Percentiles rank a stretch among this genome's conserved stretches.
Conservation (phyloP, 768 basidiomycete genomes). For the Galerina sulciceps region DNA sequence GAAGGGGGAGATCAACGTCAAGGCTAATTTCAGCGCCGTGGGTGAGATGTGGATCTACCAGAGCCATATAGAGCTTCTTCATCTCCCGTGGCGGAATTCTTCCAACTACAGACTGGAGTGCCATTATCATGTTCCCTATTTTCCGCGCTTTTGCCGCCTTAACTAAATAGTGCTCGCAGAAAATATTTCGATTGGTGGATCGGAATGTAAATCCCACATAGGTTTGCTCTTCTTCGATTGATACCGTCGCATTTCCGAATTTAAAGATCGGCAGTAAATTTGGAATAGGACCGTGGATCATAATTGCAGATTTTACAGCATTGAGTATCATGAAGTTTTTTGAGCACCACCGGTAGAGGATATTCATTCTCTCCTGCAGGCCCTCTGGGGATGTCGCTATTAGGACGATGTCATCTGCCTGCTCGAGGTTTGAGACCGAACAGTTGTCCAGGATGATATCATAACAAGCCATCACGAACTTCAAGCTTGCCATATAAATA, state of each 20-base stretch:
- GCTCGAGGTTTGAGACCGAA: background rate
- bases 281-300: conserved; percentile 8
- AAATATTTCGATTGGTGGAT: background rate
- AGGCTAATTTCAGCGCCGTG: no score
- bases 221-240: background rate
- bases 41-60: conserved; percentile 25
- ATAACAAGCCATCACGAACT: conserved; percentile 7
- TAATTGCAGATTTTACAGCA: conserved; percentile 23
- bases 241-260: background rate
- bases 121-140: conserved; percentile 17
- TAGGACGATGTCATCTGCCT: no score
- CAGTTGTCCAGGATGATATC: background rate
- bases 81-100: conserved; percentile 15
- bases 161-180: background rate
- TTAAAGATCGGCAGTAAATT: background rate
- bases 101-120: conserved; percentile 18
- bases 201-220: background rate
- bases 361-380: background rate
- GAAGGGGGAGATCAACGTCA: no score
- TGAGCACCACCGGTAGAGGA: conserved; percentile 23
- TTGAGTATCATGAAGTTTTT: no score
- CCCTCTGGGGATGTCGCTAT: background rate
- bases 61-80: conserved; percentile 20
- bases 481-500: conserved; percentile 26
- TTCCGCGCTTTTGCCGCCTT: conserved; percentile 14